These are phyloP conservation scores for Apiospora phragmitis DNA, from an alignment of 2,329 filamentous ascomycete genomes.

Conservation along the genomic window DNA sequence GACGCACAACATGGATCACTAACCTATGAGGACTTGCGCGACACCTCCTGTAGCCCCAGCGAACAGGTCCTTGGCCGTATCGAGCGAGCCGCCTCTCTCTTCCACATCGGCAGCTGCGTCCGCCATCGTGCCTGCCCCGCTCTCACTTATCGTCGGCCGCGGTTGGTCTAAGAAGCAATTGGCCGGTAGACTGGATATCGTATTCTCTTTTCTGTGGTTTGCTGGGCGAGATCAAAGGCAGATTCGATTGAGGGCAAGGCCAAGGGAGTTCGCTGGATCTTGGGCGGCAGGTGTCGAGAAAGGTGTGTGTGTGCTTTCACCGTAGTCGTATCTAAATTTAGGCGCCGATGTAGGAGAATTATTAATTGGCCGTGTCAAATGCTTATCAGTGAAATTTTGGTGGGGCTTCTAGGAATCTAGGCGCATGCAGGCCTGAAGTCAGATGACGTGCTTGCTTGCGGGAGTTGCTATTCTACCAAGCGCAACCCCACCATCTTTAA, in stretches of 20 bases:
- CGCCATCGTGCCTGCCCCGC: slow-evolving; percentile 24
- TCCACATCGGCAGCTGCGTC: slow-evolving; percentile 33
- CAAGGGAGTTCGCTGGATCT: neutral
- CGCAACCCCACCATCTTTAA: neutral
- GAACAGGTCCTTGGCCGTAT: slow-evolving; percentile 85
- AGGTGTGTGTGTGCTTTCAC: neutral
- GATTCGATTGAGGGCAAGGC: neutral
- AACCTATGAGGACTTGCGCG: slow-evolving; percentile 91
- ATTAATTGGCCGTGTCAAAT: neutral
- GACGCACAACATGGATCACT: slow-evolving; percentile 36
- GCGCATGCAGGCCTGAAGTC: neutral
- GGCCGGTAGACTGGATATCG: neutral
- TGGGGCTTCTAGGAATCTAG: neutral
- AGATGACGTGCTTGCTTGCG: neutral
- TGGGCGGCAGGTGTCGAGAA: neutral
- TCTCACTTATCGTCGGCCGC: neutral
- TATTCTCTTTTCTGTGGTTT: neutral
- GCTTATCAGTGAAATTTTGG: neutral
- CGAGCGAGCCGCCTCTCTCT: slow-evolving; percentile 41
- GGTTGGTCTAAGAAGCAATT: neutral
- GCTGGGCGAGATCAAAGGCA: neutral
- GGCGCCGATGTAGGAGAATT: neutral
- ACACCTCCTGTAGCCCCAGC: slow-evolving; percentile 89
- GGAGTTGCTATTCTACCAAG: neutral
- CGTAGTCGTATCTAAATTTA: neutral